These are phyloP conservation scores for Diplodia seriata DNA, from an alignment of 2,329 filamentous ascomycete species.

Conservation along the genomic window DNA sequence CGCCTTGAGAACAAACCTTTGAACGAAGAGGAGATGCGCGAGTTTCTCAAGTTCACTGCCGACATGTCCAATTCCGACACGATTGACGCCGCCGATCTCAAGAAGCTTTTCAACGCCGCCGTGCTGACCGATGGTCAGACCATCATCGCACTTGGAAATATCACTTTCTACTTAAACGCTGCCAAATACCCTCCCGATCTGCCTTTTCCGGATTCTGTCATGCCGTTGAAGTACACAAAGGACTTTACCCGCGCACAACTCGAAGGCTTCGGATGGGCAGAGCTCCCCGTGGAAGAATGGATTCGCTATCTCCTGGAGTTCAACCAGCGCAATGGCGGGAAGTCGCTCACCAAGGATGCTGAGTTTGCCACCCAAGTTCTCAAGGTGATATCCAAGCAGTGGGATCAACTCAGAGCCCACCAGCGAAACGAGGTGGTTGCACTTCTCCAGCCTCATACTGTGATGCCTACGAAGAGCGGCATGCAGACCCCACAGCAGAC, in stretches of 20 bases:
- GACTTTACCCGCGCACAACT: conserved; percentile 71
- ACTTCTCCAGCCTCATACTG: conserved; percentile 70
- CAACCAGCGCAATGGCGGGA: conserved; percentile 44
- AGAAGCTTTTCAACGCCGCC: conserved; percentile 77
- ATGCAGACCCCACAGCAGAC: conserved; percentile 86
- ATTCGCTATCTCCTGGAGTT: conserved; percentile 60
- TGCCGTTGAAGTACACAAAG: conserved; percentile 84
- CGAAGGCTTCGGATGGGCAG: conserved; percentile 82
- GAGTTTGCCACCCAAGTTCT: conserved; percentile 80
- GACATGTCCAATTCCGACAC: conserved; percentile 74
- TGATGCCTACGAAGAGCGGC: conserved; percentile 89
- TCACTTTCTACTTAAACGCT: conserved; percentile 83
- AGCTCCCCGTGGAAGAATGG: conserved; percentile 87
- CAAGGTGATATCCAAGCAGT: conserved; percentile 82
- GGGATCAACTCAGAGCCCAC: conserved; percentile 75
- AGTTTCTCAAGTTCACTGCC: conserved; percentile 85
- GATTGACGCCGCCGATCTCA: conserved; percentile 71
- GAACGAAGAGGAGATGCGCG: conserved; percentile 75
- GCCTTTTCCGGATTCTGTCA: conserved; percentile 40
- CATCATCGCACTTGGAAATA: conserved; percentile 77
- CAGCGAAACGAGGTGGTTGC: conserved; percentile 71
- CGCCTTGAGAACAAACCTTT: conserved; percentile 85
- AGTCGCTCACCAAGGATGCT: conserved; percentile 72
- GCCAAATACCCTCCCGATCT: conserved; percentile 62
- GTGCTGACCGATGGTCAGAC: conserved; percentile 66